Percentiles rank a stretch among this genome's conserved stretches.
Evolutionary conservation across 192 early-diverging fungal species (phyloP).

Genomic region (Phlyctochytrium planicorne): DNA sequence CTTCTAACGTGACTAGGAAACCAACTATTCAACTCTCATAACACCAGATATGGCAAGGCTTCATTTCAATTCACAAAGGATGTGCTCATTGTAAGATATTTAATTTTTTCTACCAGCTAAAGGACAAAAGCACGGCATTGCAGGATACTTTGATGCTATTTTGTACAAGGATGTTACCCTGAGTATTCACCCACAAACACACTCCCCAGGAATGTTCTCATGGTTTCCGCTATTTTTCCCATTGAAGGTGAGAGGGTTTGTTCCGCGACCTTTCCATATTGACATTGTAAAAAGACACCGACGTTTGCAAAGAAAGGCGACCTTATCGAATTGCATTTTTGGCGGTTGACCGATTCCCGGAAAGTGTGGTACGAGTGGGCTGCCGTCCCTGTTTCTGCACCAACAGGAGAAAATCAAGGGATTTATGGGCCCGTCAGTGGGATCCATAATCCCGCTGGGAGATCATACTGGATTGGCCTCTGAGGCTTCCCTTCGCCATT

Average conservation of each 20-base stretch:
- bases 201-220: slow-evolving; percentile 91
- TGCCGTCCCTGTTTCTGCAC: slow-evolving; percentile 38
- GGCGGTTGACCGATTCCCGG: slow-evolving; percentile 72
- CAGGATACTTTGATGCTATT: slow-evolving; percentile 94
- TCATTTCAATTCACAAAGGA: slow-evolving; percentile 56
- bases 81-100: slow-evolving; percentile 56
- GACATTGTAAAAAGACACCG: slow-evolving; percentile 55
- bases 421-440: slow-evolving; percentile 39
- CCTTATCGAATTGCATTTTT: slow-evolving; percentile 72
- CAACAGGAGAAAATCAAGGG: slow-evolving; percentile 14
- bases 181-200: slow-evolving; percentile 80
- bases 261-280: slow-evolving; percentile 13
- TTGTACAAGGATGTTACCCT: slow-evolving; percentile 83
- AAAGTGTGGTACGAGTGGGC: slow-evolving; percentile 99
- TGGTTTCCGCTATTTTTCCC: slow-evolving; percentile 99
- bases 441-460: slow-evolving; percentile 70
- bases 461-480: slow-evolving; percentile 77
- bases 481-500: too few species aligned
- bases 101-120: slow-evolving; percentile 2
- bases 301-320: slow-evolving; percentile 63
- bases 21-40: slow-evolving; percentile 73
- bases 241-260: slow-evolving; percentile 47
- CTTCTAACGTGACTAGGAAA: too few species aligned
- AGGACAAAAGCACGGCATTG: slow-evolving; percentile 76
- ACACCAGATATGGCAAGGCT: slow-evolving; percentile 57